Percentiles rank a stretch among this genome's conserved stretches.
Conservation (phyloP, 1,139 yeast species). For the Kodamaea sp. region DNA sequence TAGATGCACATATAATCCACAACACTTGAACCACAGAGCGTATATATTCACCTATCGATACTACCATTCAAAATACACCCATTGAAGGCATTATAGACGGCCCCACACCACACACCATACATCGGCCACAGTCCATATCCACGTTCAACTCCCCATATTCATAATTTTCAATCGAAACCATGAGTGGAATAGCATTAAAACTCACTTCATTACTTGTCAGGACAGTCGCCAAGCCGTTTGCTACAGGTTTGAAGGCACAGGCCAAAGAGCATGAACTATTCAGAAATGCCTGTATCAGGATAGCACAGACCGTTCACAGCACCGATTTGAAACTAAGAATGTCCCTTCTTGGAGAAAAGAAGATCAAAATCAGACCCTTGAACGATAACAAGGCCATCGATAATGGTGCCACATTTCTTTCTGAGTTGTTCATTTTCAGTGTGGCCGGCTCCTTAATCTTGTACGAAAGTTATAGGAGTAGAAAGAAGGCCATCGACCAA, state of each 20-base stretch:
- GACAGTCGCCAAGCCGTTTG: conserved; percentile 82
- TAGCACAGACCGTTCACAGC: conserved; percentile 75
- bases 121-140: too few species aligned
- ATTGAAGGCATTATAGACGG: too few species aligned
- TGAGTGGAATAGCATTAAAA: conserved; percentile 69
- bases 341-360: conserved; percentile 62
- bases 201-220: conserved; percentile 72
- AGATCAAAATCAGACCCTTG: conserved; percentile 67
- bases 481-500: conserved; percentile 63
- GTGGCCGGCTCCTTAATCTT: conserved; percentile 82
- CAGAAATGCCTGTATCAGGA: conserved; percentile 58
- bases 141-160: neutral
- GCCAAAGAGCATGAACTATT: conserved; percentile 76
- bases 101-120: neutral
- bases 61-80: too few species aligned
- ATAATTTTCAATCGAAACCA: conserved; percentile 13
- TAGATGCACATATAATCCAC: too few species aligned
- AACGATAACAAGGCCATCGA: conserved; percentile 86
- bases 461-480: conserved; percentile 69
- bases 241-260: conserved; percentile 68
- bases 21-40: too few species aligned
- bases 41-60: too few species aligned
- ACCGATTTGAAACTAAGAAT: conserved; percentile 65
- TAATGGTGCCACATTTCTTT: conserved; percentile 75
- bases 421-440: conserved; percentile 73